These are phyloP conservation scores for Stylosanthes scabra DNA, from an alignment of 331 rosid genomes.

Conservation along the genomic window DNA sequence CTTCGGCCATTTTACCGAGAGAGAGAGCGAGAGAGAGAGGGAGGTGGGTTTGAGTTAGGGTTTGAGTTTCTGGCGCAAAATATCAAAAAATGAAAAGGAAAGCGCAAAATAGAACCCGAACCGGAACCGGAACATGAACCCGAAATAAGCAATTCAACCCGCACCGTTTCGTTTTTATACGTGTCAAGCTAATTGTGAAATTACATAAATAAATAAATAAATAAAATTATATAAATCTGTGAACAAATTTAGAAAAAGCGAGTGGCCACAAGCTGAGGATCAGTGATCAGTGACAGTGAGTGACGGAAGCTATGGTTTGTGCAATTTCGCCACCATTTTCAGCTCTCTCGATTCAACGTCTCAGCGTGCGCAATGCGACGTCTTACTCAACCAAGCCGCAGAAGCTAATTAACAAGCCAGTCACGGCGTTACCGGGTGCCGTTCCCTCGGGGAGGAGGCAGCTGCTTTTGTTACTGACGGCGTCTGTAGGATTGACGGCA, in stretches of 20 bases:
- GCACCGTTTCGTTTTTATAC: conserved; percentile 3
- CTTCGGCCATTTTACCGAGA: conserved; percentile 61
- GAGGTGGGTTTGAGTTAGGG: conserved; percentile 31
- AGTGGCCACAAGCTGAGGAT: conserved; percentile 48
- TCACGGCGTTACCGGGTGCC: conserved; percentile 23
- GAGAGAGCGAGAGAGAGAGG: too few relatives aligned
- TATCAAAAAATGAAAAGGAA: conserved; percentile 8
- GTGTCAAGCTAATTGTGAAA: conserved; percentile 29
- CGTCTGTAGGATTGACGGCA: conserved; percentile 54
- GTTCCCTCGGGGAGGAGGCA: conserved; percentile 57
- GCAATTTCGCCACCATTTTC: conserved; percentile 52
- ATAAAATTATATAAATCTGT: conserved; percentile 24
- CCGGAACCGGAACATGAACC: conserved; percentile 36
- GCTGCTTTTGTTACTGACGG: conserved; percentile 56
- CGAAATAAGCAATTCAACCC: conserved; percentile 21
- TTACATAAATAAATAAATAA: not conserved
- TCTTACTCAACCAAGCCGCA: conserved; percentile 30
- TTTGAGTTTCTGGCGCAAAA: conserved; percentile 46
- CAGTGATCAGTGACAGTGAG: conserved; percentile 1
- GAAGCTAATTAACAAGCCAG: not conserved
- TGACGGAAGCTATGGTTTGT: conserved; percentile 54
- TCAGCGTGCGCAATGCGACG: conserved; percentile 41
- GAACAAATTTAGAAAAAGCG: conserved; percentile 10
- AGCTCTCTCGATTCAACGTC: conserved; percentile 46
- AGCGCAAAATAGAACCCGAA: conserved; percentile 14